These are phyloP conservation scores for Annulohypoxylon maeteangense DNA, from an alignment of 495 filamentous ascomycete species.

Conservation along the genomic window DNA sequence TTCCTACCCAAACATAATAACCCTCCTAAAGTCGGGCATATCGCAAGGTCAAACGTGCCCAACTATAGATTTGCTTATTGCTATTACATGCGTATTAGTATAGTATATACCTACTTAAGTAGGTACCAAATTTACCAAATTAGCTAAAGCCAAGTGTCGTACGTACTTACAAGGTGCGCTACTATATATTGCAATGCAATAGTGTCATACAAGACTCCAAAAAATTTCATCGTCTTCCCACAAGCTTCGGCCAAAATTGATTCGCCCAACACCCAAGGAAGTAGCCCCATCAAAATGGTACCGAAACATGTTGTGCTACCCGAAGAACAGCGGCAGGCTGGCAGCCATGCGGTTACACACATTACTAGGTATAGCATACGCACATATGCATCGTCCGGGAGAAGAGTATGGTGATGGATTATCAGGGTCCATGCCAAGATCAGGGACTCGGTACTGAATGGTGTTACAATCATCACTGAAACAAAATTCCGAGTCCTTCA, in stretches of 20 bases:
- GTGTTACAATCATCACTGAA: not conserved
- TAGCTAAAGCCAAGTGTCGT: not conserved
- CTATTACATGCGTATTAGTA: not conserved
- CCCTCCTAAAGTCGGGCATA: too few relatives aligned
- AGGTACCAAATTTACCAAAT: not conserved
- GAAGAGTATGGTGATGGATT: constrained; percentile 21
- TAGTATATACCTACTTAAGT: not conserved
- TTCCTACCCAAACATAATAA: too few relatives aligned
- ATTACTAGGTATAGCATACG: not conserved
- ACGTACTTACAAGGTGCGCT: not conserved
- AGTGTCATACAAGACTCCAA: not conserved
- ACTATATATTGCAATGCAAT: not conserved
- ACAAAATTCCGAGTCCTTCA: not conserved
- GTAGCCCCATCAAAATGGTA: constrained; percentile 26
- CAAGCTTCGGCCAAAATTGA: not conserved
- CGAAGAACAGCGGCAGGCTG: not conserved
- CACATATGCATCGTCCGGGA: constrained; percentile 2
- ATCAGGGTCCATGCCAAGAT: constrained; percentile 44
- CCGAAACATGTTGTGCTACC: constrained; percentile 20
- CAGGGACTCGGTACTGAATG: constrained; percentile 21
- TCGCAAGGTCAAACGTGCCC: not conserved
- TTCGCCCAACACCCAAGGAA: not conserved
- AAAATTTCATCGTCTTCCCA: not conserved
- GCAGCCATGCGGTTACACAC: constrained; percentile 11
- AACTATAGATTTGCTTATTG: not conserved